A percentile compares a stretch with the other conserved stretches of the same genome.
phyloP scores from a whole-genome alignment of 2,329 filamentous ascomycete species.

The Ustulina deusta region DNA sequence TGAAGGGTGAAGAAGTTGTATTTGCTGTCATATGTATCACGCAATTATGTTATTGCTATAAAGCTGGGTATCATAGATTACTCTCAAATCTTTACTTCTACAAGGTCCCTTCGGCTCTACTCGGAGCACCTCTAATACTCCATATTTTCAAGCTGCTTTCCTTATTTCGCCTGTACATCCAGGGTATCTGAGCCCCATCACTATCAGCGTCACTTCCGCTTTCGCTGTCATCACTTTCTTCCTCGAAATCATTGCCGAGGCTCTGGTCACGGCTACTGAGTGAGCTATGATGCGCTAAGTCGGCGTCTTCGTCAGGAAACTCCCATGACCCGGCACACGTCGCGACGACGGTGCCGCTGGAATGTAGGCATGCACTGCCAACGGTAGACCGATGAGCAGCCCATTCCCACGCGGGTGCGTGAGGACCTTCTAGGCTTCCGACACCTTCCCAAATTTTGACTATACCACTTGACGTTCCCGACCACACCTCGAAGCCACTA shows the following conservation, averaged over 20 bases:
- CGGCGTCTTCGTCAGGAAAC: constrained; percentile 45
- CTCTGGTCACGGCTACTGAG: constrained; percentile 7
- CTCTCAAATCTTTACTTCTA: constrained; percentile 9
- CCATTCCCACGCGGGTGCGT: constrained; percentile 64
- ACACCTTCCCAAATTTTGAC: constrained; percentile 71
- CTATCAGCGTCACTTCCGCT: constrained; percentile 31
- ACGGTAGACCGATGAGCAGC: constrained; percentile 58
- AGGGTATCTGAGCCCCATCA: constrained; percentile 23
- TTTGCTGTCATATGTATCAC: not conserved
- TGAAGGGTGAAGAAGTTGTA: not conserved
- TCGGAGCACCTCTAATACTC: constrained; percentile 50
- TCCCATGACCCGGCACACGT: constrained; percentile 69
- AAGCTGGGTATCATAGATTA: constrained; percentile 38
- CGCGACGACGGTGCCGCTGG: constrained; percentile 66
- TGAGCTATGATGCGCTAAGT: constrained; percentile 1
- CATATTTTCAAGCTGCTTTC: constrained; percentile 62
- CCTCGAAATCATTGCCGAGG: constrained; percentile 9
- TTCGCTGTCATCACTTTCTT: constrained; percentile 16
- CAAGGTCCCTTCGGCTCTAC: constrained; percentile 14
- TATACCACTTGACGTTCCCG: constrained; percentile 65
- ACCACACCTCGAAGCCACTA: constrained; percentile 71
- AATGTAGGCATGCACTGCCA: constrained; percentile 64
- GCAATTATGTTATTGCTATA: constrained; percentile 11
- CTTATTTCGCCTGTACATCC: constrained; percentile 49
- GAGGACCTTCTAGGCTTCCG: constrained; percentile 59